These are phyloP conservation scores for Agrocybe chaxingu DNA, from an alignment of 768 basidiomycete genomes.

Conservation along the genomic window DNA sequence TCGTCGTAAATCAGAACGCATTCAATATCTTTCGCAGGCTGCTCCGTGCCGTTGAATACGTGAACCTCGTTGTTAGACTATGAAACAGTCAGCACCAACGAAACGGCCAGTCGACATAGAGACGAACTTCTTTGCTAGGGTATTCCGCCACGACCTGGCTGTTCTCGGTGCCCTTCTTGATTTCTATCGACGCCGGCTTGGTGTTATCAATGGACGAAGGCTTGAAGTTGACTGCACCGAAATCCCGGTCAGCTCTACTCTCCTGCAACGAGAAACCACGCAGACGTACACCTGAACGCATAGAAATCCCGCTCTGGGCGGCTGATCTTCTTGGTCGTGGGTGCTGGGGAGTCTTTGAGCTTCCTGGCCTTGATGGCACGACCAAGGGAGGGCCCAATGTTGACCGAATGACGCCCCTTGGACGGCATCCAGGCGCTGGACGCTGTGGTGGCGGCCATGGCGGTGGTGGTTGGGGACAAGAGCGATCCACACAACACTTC, in stretches of 20 bases:
- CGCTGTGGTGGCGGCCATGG: constrained; percentile 34
- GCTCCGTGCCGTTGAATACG: constrained; percentile 56
- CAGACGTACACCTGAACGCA: constrained; percentile 67
- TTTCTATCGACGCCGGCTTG: constrained; percentile 63
- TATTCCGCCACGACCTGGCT: constrained; percentile 61
- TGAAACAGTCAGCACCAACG: not conserved
- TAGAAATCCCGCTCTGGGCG: constrained; percentile 69
- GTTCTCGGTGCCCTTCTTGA: constrained; percentile 50
- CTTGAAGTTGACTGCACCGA: constrained; percentile 65
- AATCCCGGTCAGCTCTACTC: not conserved
- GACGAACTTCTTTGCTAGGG: constrained; percentile 58
- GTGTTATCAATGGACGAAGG: constrained; percentile 66
- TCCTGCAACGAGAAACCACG: not conserved
- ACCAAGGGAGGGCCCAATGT: constrained; percentile 46
- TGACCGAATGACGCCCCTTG: constrained; percentile 13
- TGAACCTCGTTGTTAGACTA: constrained; percentile 24
- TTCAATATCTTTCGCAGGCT: constrained; percentile 62
- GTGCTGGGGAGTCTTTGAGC: constrained; percentile 46
- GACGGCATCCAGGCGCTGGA: constrained; percentile 50
- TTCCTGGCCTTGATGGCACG: constrained; percentile 70
- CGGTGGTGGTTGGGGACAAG: constrained; percentile 11
- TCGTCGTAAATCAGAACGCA: constrained; percentile 83
- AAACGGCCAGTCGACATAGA: not conserved
- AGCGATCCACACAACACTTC: not conserved
- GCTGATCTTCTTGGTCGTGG: constrained; percentile 36